Evolutionary conservation across 257 asterid genomes (phyloP), one percentile per base, ranked within the genome.

Genomic region (Mentha longifolia): DNA sequence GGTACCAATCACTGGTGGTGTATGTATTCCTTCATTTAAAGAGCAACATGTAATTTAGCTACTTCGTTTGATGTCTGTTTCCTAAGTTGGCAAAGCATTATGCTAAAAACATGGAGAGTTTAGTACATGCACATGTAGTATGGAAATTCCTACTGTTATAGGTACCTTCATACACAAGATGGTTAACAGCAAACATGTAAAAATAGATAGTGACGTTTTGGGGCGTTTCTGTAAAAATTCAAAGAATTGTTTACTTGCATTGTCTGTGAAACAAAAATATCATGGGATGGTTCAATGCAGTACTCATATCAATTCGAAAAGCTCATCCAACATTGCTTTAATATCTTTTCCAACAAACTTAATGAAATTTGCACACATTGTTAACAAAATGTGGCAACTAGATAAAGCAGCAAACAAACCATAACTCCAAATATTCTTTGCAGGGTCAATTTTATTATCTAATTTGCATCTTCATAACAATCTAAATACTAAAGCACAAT

Each of bases 391-490:
- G 63, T 62, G 33, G 22, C 61, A 50, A 9, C 2, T 6, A 6
- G 10, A 45, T 12, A 42, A 13, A 58, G 25, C 68, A 58, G 67
- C 59, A 50, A 61, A 50, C n/a, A 61, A 50, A 51, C 70, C 45
- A 31, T 3, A 72, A 49, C 22, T 72, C 19, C 19, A 37, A 19
- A 35, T 17, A 52, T 19, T 51, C 41, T 47, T 31, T 33, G 50
- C 67, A 59, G 6, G 39, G 61, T 37, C 62, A 72, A 52, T 43
- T 43, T 64, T 43, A 43, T 43, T 42, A 11, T 15, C 58, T 22
- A 57, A 31, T 30, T 35, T 31, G 75, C 68, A 70, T 58, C 59
- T 25, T 3, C 20, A 41, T 50, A 42, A 58, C 35, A 43, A 41
- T 47, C 52, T 28, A 5, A 35, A 35, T 35, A 6, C 39, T 35